Evolutionary conservation across 2,329 filamentous ascomycete species (phyloP).

Genomic region (Alternaria sp.): DNA sequence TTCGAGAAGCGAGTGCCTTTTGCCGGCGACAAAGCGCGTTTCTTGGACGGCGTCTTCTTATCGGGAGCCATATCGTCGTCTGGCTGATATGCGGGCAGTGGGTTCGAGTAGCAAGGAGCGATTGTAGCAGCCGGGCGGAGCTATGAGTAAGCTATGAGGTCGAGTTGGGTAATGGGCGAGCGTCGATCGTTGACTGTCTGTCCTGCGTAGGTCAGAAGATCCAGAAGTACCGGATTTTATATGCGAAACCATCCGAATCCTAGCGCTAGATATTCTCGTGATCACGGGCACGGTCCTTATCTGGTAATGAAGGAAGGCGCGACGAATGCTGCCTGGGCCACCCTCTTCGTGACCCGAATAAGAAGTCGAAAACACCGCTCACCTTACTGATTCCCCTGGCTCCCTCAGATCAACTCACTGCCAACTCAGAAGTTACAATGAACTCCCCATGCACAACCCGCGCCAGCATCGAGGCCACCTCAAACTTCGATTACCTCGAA

Average conservation of each 20-base stretch:
- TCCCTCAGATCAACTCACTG: neutral
- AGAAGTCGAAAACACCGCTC: neutral
- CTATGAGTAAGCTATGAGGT: no score
- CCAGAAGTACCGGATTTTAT: neutral
- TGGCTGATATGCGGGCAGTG: rapidly evolving
- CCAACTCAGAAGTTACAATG: neutral
- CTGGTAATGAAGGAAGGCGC: neutral
- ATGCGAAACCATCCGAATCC: neutral
- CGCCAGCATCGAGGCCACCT: neutral
- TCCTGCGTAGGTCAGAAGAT: no score
- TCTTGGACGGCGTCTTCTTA: neutral
- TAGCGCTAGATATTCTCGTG: neutral
- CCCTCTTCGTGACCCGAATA: neutral
- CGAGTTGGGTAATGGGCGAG: no score
- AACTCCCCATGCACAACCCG: neutral
- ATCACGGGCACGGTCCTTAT: neutral
- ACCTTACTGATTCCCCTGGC: neutral
- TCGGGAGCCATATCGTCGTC: neutral
- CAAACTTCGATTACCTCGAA: neutral
- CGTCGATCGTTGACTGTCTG: no score
- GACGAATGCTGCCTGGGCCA: neutral
- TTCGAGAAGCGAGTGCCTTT: neutral
- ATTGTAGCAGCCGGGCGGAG: neutral
- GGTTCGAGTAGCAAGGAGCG: rapidly evolving
- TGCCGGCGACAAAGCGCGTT: neutral